Percentiles rank a stretch among this genome's conserved stretches.
Evolutionary conservation across 1,139 yeast genomes (phyloP).

Genomic region (Lodderomyces pseudojiufengensis): DNA sequence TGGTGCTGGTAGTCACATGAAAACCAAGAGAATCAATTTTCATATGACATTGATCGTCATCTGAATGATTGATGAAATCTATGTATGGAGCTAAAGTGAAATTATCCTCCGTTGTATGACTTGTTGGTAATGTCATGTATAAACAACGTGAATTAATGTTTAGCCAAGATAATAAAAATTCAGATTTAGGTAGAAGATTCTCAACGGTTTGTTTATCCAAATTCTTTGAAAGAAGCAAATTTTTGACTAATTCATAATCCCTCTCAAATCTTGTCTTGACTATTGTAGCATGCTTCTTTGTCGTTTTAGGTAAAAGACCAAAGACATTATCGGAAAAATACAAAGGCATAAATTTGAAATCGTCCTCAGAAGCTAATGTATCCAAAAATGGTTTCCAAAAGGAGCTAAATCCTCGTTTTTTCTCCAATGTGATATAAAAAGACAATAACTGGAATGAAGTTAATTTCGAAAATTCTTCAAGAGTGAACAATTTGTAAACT

Average conservation of each 20-base stretch:
- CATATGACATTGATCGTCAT: conserved; percentile 50
- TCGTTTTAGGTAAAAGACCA: conserved; percentile 37
- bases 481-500: conserved; percentile 30
- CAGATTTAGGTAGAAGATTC: conserved; percentile 12
- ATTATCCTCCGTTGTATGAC: conserved; percentile 51
- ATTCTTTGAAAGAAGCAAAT: conserved; percentile 19
- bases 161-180: conserved; percentile 70
- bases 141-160: conserved; percentile 90
- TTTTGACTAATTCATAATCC: conserved; percentile 33
- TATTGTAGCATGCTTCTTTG: conserved; percentile 29
- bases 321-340: conserved; percentile 43
- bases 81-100: conserved; percentile 90
- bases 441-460: conserved; percentile 49
- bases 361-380: conserved; percentile 50
- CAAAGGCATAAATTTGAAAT: conserved; percentile 48
- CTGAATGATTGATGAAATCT: conserved; percentile 80
- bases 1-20: conserved; percentile 40
- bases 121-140: conserved; percentile 65
- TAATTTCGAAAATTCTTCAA: conserved; percentile 28
- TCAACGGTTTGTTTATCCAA: conserved; percentile 1
- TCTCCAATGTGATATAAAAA: conserved; percentile 48
- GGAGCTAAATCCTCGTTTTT: conserved; percentile 32
- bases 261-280: conserved; percentile 34
- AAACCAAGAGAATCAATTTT: conserved; percentile 49
- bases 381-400: conserved; percentile 66